A percentile compares a stretch with the other conserved stretches of the same genome.
Evolutionary conservation across 306 rosid genomes (phyloP).

Genomic region (Elaeagnus macrophylla): DNA sequence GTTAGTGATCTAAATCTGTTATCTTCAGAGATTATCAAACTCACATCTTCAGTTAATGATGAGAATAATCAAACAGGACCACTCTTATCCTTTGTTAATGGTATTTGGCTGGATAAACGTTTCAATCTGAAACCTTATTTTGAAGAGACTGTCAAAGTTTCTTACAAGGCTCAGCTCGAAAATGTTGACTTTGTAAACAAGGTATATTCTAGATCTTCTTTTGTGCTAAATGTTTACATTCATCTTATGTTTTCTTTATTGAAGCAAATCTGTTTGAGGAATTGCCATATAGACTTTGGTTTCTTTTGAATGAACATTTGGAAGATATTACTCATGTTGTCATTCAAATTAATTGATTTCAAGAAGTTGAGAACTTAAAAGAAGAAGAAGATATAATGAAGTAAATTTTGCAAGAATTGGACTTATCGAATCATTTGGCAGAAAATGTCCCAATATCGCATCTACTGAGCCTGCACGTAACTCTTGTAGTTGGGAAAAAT

Average conservation of each 20-base stretch:
- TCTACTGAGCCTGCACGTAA: no score
- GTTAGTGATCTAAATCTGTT: neutral
- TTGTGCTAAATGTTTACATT: no score
- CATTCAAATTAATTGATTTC: no score
- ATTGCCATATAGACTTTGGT: no score
- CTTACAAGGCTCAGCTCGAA: conserved; percentile 4
- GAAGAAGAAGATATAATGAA: no score
- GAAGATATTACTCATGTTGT: no score
- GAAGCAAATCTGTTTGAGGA: neutral
- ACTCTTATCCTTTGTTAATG: neutral
- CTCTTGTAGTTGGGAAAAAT: no score
- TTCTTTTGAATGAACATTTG: no score
- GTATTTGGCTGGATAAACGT: neutral
- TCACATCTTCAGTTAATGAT: neutral
- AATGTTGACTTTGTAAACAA: neutral
- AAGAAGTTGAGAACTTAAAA: no score
- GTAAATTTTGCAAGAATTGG: no score
- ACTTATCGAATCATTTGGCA: no score
- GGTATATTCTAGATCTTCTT: neutral
- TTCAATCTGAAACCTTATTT: neutral
- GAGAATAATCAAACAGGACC: neutral
- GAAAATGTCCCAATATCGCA: no score
- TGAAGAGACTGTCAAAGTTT: neutral
- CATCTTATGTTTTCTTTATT: neutral
- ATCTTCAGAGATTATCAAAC: neutral